These are phyloP conservation scores for Aspergillus sp. DNA, from an alignment of 2,329 filamentous ascomycete genomes.

Conservation along the genomic window DNA sequence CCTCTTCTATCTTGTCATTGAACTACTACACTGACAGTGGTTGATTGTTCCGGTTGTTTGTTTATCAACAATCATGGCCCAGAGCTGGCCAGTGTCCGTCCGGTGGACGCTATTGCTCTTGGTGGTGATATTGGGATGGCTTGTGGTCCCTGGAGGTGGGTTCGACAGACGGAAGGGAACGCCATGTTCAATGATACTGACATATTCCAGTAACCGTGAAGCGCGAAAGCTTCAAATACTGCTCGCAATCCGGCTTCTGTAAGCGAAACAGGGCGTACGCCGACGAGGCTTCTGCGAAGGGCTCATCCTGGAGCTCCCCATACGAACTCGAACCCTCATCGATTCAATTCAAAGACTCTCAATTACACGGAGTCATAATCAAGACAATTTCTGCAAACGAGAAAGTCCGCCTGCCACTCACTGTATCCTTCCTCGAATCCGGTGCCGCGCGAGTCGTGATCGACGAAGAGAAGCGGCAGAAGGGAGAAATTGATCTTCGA, in stretches of 20 bases:
- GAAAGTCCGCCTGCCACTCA: conserved; percentile 72
- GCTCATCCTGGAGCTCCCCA: conserved; percentile 67
- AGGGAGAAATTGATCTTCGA: conserved; percentile 80
- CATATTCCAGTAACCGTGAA: conserved; percentile 66
- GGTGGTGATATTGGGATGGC: conserved; percentile 51
- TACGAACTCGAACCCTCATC: conserved; percentile 70
- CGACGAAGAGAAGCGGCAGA: conserved; percentile 84
- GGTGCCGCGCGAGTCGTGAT: conserved; percentile 80
- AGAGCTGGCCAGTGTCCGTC: conserved; percentile 46
- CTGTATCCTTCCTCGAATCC: conserved; percentile 80
- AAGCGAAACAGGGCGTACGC: conserved; percentile 88
- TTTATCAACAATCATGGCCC: conserved; percentile 42
- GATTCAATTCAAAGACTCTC: conserved; percentile 68
- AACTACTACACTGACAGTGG: conserved; percentile 17
- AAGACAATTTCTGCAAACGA: conserved; percentile 67
- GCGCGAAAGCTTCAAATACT: conserved; percentile 95
- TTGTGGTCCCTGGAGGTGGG: conserved; percentile 61
- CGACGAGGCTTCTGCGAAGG: conserved; percentile 62
- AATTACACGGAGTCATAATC: conserved; percentile 71
- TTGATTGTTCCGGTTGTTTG: conserved; percentile 29
- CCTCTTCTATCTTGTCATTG: neutral
- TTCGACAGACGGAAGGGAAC: neutral
- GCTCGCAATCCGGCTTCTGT: conserved; percentile 92
- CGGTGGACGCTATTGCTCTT: conserved; percentile 61
- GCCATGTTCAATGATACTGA: neutral